Conservation (phyloP, 1,284 basidiomycete species). For the Leucoagaricus sp. region DNA sequence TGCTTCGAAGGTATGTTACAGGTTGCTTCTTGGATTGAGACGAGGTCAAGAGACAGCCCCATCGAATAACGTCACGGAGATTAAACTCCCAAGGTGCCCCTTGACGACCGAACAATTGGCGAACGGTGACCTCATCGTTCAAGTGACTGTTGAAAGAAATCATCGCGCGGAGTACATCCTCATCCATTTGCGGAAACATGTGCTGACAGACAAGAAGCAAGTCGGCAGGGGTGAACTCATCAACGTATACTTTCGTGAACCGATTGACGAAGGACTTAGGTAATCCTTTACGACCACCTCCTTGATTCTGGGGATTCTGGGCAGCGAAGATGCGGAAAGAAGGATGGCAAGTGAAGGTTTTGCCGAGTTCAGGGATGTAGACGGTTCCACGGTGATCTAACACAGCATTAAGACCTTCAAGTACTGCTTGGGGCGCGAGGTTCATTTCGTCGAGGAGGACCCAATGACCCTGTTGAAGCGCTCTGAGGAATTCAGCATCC, state of each 20-base stretch:
- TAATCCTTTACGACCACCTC: constrained; percentile 95
- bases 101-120: constrained; percentile 74
- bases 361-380: constrained; percentile 93
- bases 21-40: constrained; percentile 50
- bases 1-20: constrained; percentile 61
- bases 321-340: constrained; percentile 97
- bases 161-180: constrained; percentile 69
- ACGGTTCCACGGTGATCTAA: constrained; percentile 96
- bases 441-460: constrained; percentile 99
- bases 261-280: constrained; percentile 98
- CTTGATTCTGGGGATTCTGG: constrained; percentile 96
- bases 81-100: constrained; percentile 99
- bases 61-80: constrained; percentile 91
- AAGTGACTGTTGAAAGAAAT: constrained; percentile 83
- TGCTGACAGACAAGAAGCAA: constrained; percentile 79
- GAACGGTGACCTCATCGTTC: constrained; percentile 69
- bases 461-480: constrained; percentile 94
- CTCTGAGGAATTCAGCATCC: constrained; percentile 94
- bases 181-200: constrained; percentile 68
- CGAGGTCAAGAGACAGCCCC: constrained; percentile 65
- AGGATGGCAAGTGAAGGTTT: constrained; percentile 87
- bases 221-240: constrained; percentile 84
- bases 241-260: constrained; percentile 96
- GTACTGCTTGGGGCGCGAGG: constrained; percentile 91
- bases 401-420: constrained; percentile 97